A percentile compares a stretch with the other conserved stretches of the same genome.
Conservation (phyloP, 805 yeast species). For the Spathaspora boniae region DNA sequence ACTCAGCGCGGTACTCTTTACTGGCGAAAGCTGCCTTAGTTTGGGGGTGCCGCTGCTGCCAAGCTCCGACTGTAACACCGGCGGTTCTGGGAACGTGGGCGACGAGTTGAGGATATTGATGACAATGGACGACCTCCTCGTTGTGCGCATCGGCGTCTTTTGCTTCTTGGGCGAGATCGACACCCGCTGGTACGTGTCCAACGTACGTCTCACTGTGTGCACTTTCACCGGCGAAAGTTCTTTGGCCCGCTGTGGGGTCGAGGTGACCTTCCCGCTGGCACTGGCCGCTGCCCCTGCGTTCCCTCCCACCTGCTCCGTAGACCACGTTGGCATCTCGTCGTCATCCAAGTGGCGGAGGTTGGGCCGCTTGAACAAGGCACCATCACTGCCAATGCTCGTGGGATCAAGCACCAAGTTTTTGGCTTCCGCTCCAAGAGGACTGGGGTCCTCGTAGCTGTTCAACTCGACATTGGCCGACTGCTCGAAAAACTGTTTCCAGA, state of each 20-base stretch:
- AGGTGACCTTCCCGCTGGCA: conserved; percentile 12
- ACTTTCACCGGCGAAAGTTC: conserved; percentile 16
- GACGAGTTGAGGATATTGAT: conserved; percentile 37
- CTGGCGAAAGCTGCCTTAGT: conserved; percentile 4
- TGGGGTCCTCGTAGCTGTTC: conserved; percentile 47
- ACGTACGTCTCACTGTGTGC: conserved; percentile 29
- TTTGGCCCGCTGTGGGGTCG: conserved; percentile 22
- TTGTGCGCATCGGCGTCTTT: conserved; percentile 18
- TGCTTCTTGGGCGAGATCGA: conserved; percentile 31
- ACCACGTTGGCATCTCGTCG: conserved; percentile 36
- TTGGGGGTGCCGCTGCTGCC: conserved; percentile 13
- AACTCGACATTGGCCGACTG: conserved; percentile 66
- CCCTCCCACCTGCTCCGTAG: conserved; percentile 28
- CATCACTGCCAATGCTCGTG: no score
- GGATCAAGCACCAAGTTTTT: conserved; percentile 17
- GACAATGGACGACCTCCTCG: conserved; percentile 32
- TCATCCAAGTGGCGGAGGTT: conserved; percentile 11
- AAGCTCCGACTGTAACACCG: conserved; percentile 35
- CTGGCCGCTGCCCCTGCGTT: no score
- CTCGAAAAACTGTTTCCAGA: conserved; percentile 79
- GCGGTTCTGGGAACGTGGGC: conserved; percentile 44
- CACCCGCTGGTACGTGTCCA: conserved; percentile 27
- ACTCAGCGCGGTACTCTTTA: conserved; percentile 1
- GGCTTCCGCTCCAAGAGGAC: conserved; percentile 20
- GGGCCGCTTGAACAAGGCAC: conserved; percentile 12